These are phyloP conservation scores for Neocatenulostroma microsporum DNA, from an alignment of 2,329 filamentous ascomycete species.

Conservation along the genomic window DNA sequence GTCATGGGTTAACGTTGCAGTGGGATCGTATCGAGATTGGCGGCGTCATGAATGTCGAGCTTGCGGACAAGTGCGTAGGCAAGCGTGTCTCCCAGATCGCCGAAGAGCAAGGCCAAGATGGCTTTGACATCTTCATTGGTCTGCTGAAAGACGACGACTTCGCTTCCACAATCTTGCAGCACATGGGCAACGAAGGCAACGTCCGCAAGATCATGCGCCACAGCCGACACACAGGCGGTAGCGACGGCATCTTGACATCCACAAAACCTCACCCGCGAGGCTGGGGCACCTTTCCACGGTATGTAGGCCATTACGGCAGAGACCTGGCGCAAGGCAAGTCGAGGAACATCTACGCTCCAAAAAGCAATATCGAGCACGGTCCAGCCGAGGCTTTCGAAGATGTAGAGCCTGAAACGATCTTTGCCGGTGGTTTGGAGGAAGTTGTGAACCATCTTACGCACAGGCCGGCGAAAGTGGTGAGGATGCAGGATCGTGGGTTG, in stretches of 20 bases:
- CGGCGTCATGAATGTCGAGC: constrained; percentile 16
- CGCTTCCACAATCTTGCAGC: constrained; percentile 21
- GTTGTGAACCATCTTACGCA: constrained; percentile 22
- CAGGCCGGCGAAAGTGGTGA: constrained; percentile 17
- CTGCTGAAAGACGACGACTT: constrained; percentile 22
- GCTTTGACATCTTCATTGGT: constrained; percentile 22
- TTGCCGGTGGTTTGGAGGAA: constrained; percentile 22
- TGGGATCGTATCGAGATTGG: constrained; percentile 24
- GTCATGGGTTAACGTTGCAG: constrained; percentile 21
- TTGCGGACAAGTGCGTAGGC: constrained; percentile 17
- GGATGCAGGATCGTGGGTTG: constrained; percentile 18
- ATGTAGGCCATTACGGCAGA: constrained; percentile 23
- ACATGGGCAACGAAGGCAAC: constrained; percentile 22
- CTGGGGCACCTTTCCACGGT: constrained; percentile 24
- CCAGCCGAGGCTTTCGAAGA: constrained; percentile 12
- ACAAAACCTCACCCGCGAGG: constrained; percentile 25
- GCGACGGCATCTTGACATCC: constrained; percentile 22
- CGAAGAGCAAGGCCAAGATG: constrained; percentile 14
- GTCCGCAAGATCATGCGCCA: constrained; percentile 24
- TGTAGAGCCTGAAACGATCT: constrained; percentile 19
- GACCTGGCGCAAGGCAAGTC: constrained; percentile 17
- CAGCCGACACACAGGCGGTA: constrained; percentile 20
- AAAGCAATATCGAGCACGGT: constrained; percentile 1
- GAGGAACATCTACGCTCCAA: constrained; percentile 18
- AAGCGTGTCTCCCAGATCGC: constrained; percentile 23